These are phyloP conservation scores for Trichophyton verrucosum DNA, from an alignment of 2,329 filamentous ascomycete species.

Conservation along the genomic window DNA sequence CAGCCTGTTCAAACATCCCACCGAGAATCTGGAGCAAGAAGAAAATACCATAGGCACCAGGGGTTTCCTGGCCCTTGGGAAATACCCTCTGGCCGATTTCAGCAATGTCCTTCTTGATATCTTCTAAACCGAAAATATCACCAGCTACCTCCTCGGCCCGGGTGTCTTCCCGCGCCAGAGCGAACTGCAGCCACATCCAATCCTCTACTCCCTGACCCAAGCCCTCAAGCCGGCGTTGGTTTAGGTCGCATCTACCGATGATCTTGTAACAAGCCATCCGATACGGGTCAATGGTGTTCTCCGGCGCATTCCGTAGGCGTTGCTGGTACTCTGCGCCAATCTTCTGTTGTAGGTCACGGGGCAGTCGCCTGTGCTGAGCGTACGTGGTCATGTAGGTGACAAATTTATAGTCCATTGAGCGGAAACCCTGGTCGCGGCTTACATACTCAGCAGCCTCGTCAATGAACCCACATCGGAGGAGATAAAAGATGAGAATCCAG, in stretches of 20 bases:
- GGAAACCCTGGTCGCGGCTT: conserved; percentile 65
- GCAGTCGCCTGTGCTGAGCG: conserved; percentile 64
- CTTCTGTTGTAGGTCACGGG: conserved; percentile 66
- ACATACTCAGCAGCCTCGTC: conserved; percentile 80
- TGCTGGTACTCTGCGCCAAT: conserved; percentile 86
- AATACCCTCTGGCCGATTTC: conserved; percentile 91
- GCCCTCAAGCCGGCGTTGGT: conserved; percentile 43
- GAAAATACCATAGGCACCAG: conserved; percentile 72
- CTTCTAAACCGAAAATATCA: conserved; percentile 50
- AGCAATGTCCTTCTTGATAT: conserved; percentile 65
- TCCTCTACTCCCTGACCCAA: conserved; percentile 51
- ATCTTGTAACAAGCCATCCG: conserved; percentile 97
- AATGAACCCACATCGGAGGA: conserved; percentile 73
- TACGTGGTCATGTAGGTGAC: conserved; percentile 77
- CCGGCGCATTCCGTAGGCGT: conserved; percentile 67
- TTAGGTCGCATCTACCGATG: conserved; percentile 62
- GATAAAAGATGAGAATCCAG: conserved; percentile 89
- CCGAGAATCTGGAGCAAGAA: conserved; percentile 86
- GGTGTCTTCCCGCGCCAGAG: conserved; percentile 49
- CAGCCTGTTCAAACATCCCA: conserved; percentile 86
- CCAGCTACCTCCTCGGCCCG: conserved; percentile 50
- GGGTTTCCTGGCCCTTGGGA: conserved; percentile 65
- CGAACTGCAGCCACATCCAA: conserved; percentile 56
- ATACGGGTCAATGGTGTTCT: conserved; percentile 84
- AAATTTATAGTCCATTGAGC: conserved; percentile 83